Base-by-base conservation (phyloP, 2,329 filamentous ascomycete genomes). In the Paraphoma sp. region DNA sequence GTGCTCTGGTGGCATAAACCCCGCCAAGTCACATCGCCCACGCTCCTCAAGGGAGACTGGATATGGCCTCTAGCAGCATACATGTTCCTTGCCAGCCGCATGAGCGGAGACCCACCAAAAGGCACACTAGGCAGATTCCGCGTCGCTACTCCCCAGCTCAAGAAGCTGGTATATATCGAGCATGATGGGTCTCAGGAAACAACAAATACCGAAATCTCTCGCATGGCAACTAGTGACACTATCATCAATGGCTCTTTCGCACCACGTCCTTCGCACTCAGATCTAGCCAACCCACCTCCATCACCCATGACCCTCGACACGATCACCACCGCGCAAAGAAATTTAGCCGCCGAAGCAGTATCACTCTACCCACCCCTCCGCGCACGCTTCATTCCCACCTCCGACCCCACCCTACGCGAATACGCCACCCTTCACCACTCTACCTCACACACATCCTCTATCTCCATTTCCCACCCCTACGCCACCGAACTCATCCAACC, bases 1-100 rank as follows among this genome's bases (percentile, higher is more conserved):
- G 33, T 62, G 2, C n/a, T 70, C 4, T 75, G 70, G 70, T 72
- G 68, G 71, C 45, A 73, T 38, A 72, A 74, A 48, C 72, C 72
- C 33, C 47, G 57, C 11, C 48, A 65, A 11, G 54, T 70, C 4
- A 50, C 60, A 14, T 58, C 60, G 23, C 59, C 59, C 6, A 59
- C 51, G 6, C 18, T 52, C 10, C 38, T 54, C 17, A 45, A 42
- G 30, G 36, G 23, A 16, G 40, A 49, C 6, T 42, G 65, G 58
- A 45, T 62, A 8, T 33, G 11, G 30, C 53, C 56, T 23, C 29
- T 69, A 2, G 46, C 38, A 10, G 59, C 62, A 12, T 68, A 63
- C 38, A 69, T 70, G 64, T 59, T 56, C 41, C 48, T 60, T 17
- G 50, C 51, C 11, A 61, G 60, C 36, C 38, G 48, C 33, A 49